Evolutionary conservation across 2,329 filamentous ascomycete species (phyloP), one percentile per base, ranked within the genome.

Genomic region (Claviceps africana): DNA sequence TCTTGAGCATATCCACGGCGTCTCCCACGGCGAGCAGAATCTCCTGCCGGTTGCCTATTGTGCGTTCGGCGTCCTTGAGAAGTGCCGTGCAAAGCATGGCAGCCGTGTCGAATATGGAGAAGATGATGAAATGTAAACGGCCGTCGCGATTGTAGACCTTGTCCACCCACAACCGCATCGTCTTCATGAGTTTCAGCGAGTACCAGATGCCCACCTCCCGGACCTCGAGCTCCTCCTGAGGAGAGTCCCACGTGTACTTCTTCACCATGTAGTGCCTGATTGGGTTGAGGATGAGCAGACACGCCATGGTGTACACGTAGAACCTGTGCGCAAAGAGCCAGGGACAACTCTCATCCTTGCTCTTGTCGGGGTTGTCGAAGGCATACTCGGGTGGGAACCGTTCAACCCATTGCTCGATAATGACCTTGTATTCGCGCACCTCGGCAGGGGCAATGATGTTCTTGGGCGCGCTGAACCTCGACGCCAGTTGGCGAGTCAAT

Each of bases 81-180:
- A 78, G 60, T 0, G 73, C 72, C 0, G 75, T 75, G 51, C 71
- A 75, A 2, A 77, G 61, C 33, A 74, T 65, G 1, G 74, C 70
- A 0, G 72, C 69, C 0, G 73, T 75, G 53, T 78, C 73, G 51
- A 78, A 77, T 28, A 76, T 67, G 4, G 70, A 65, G 50, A 77
- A 78, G 0, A 74, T 71, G 17, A 74, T 72, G 50, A 76, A 69
- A 53, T 77, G 72, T 35, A 76, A 73, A 25, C 74, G 71, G 2
- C 71, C 70, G 35, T 76, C 72, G 30, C 70, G 64, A 0, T 70
- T 70, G 9, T 67, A 68, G 37, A 70, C 66, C 22, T 70, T 65
- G 6, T 73, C 65, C 44, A 73, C 71, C 48, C 76, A 68, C 28
- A 60, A 56, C 2, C 64, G 66, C 7, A 71, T 65, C 0, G 67